Base-by-base conservation (phyloP, 306 rosid genomes). In the Quillaja saponaria region DNA sequence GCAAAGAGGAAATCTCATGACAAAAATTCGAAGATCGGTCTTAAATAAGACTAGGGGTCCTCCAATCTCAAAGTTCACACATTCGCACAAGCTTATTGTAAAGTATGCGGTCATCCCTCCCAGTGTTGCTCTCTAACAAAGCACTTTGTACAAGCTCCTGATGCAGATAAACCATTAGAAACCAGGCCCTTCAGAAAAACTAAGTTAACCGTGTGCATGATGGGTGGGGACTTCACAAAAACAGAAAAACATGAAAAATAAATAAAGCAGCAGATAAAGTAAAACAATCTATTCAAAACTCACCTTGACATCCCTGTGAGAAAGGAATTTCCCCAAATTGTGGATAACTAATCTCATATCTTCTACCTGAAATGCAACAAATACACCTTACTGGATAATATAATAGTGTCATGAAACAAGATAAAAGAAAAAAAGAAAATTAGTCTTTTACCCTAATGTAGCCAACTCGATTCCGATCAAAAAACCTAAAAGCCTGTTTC, bases 141-240 rank as follows among this genome's bases (percentile, higher is more conserved):
- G 96, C 99, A 78, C 96, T 92, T 68, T 89, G 99, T 47, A 89
- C 99, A 41, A 92, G 99, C 67, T 92, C 99, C 99, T 92, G 88
- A 60, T 55, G 71, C 14, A 48, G 34, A 46, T n/a, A 54, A 14
- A 59, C 39, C 34, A 31, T 70, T 39, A 58, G 25, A 68, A 58
- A 68, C 47, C 28, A 28, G 13, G 44, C 54, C 33, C 13, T 6
- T 25, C 31, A 39, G 25, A 15, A 25, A 66, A 13, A 62, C n/a
- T 18, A 34, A 58, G 49, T 25, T 25, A 44, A 11, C 44, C 17
- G 35, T 4, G 33, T 13, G 42, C n/a, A 1, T 5, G 39, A 42
- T 13, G 4, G 25, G 31, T 9, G 6, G 1, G 13, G 13, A 8
- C 6, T 1, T n/a, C n/a, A n/a, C n/a, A n/a, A n/a, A n/a, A n/a